Base-by-base conservation (phyloP, 805 yeast species). In the Saturnispora besseyi region DNA sequence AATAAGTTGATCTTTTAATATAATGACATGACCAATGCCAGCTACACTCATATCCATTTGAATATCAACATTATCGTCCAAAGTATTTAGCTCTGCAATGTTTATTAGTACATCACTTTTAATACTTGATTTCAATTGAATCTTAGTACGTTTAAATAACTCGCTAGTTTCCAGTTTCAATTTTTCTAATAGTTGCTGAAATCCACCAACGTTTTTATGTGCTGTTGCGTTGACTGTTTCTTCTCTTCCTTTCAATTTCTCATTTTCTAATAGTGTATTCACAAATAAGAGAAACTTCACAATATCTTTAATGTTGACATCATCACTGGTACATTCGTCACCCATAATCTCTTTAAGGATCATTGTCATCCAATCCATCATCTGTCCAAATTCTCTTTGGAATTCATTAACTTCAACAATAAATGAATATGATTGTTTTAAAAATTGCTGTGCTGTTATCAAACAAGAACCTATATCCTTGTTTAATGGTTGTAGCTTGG, bases 381-480 rank as follows among this genome's bases (percentile, higher is more conserved):
- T 75, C 40, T 69, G 66, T 48, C 71, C 72, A 57, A 77, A 77
- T 31, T 65, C 57, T 38, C 65, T 63, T 53, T 74, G 78, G 48
- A 76, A 79, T 22, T 69, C 69, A 53, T 75, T 77, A 28, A 75
- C 52, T 24, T 63, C 66, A 67, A 75, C 67, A 44, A 76, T 68
- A 13, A 68, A 59, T 32, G 57, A 62, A 57, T 72, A 73, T 8
- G 68, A 57, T 7, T 48, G 37, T 52, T 71, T 68, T 41, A 73
- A 53, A 15, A 70, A 55, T 13, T 31, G 28, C 42, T 49, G 12
- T 60, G 55, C 40, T 21, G 40, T 22, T 7, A 12, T 2, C 12
- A 36, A 36, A 18, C 24, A 36, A 5, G 21, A 36, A 12, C 12
- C 9, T 18, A 36, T 36, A 36, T 36, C 40, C 15, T 36, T 11